These are phyloP conservation scores for Terana coerulea DNA, from an alignment of 768 basidiomycete genomes.

Conservation along the genomic window DNA sequence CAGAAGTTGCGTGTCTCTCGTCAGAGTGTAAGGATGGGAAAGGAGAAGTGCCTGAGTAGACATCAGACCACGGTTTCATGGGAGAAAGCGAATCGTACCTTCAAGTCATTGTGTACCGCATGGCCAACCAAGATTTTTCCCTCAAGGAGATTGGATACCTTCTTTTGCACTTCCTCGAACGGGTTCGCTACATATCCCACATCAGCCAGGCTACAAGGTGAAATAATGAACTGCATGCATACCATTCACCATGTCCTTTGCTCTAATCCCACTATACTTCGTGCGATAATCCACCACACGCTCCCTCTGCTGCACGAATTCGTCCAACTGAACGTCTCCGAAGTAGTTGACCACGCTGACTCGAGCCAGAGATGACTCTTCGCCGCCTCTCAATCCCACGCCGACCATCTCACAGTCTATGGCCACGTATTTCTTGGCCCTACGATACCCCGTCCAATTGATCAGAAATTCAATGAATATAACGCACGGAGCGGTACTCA, in stretches of 20 bases:
- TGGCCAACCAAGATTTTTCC: slow-evolving; percentile 86
- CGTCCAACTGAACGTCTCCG: slow-evolving; percentile 76
- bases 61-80: slow-evolving; percentile 5
- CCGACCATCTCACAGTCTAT: slow-evolving; percentile 99
- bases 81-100: slow-evolving; percentile 42
- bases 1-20: slow-evolving; percentile 67
- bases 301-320: slow-evolving; percentile 83
- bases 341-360: slow-evolving; percentile 89
- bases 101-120: slow-evolving; percentile 87
- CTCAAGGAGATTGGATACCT: slow-evolving; percentile 71
- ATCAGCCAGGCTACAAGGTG: background rate
- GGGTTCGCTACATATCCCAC: slow-evolving; percentile 50
- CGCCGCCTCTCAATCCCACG: slow-evolving; percentile 72
- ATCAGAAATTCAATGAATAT: background rate
- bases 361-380: slow-evolving; percentile 82
- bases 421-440: slow-evolving; percentile 69
- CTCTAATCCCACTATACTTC: slow-evolving; percentile 80
- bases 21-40: slow-evolving; percentile 60
- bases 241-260: slow-evolving; percentile 70
- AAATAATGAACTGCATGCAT: slow-evolving; percentile 11
- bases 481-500: no score
- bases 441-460: background rate
- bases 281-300: slow-evolving; percentile 92
- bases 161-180: slow-evolving; percentile 76
- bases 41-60: slow-evolving; percentile 55